Base-by-base conservation (phyloP, 768 basidiomycete genomes). In the Naganishia friedmannii region DNA sequence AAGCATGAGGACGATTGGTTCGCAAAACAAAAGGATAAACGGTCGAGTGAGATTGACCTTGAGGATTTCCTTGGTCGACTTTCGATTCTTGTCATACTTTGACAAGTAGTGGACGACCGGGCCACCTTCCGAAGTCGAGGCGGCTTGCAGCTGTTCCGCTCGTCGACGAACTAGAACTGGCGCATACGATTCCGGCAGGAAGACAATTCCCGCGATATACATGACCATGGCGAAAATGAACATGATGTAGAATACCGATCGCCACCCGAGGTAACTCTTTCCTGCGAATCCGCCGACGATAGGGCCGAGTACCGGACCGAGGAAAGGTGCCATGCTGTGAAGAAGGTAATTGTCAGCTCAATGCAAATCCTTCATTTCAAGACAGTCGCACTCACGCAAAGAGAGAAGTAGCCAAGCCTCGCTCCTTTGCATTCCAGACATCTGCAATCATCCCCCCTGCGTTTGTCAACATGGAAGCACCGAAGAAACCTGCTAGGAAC, bases 1-100 rank as follows among this genome's bases (percentile, higher is more conserved):
- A 63, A 77, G 73, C 69, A 74, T 70, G 19, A 75, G 53, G 21
- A 77, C 69, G 69, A 77, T 75, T 15, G 74, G 74, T 55, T 77
- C 76, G 45, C 55, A 45, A 71, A 75, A 75, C 39, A 77, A 70
- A 48, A 77, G 48, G 60, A 68, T 74, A 80, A 92, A 89, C 0
- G 92, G 91, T 70, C 69, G 45, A 15, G 55, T 58, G 28, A 70
- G 39, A 28, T 65, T 70, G 53, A 70, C 48, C 53, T 70, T 70
- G 31, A 70, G 34, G 39, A 70, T 70, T 31, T 70, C 58, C 39
- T 28, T 56, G 9, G 51, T 70, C 12, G 58, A 26, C 26, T 70
- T 70, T 29, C 60, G 42, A 34, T 65, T 34, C 29, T 39, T 9
- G 45, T 70, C 69, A 42, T 70, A 70, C 31, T 55, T 70, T 17